A percentile compares a stretch with the other conserved stretches of the same genome.
phyloP scores from a whole-genome alignment of 2,329 filamentous ascomycete genomes.

The Sclerotinia minor region DNA sequence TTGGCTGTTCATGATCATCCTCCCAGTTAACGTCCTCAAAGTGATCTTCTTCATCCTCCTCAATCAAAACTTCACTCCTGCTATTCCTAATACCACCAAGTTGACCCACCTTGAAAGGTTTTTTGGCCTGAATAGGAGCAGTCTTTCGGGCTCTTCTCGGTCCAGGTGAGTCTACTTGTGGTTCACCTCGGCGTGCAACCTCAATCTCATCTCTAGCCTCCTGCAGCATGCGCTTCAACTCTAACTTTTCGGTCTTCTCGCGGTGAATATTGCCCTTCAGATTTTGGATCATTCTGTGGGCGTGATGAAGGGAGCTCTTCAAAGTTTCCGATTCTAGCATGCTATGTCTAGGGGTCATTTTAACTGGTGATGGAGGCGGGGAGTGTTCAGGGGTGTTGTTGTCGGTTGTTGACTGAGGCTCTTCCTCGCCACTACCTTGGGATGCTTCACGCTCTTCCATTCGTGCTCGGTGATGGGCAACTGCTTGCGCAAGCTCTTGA shows the following conservation, averaged over 20 bases:
- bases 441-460: slow-evolving; percentile 63
- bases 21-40: slow-evolving; percentile 87
- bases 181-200: slow-evolving; percentile 55
- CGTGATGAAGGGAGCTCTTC: slow-evolving; percentile 90
- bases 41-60: slow-evolving; percentile 15
- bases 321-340: slow-evolving; percentile 94
- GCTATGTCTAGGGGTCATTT: slow-evolving; percentile 85
- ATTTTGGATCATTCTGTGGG: slow-evolving; percentile 94
- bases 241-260: slow-evolving; percentile 97
- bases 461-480: slow-evolving; percentile 71
- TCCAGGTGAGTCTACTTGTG: slow-evolving; percentile 45
- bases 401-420: slow-evolving; percentile 65
- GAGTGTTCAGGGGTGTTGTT: slow-evolving; percentile 83
- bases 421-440: slow-evolving; percentile 60
- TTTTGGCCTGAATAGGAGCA: slow-evolving; percentile 72
- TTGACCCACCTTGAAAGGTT: slow-evolving; percentile 68
- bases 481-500: slow-evolving; percentile 81
- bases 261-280: slow-evolving; percentile 92
- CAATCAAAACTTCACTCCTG: slow-evolving; percentile 69
- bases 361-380: slow-evolving; percentile 85
- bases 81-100: slow-evolving; percentile 74
- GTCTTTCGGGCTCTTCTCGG: slow-evolving; percentile 63
- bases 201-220: slow-evolving; percentile 92
- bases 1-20: slow-evolving; percentile 63
- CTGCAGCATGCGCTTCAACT: slow-evolving; percentile 91